Evolutionary conservation across 805 yeast genomes (phyloP).

Genomic region (Kuraishia capsulata): DNA sequence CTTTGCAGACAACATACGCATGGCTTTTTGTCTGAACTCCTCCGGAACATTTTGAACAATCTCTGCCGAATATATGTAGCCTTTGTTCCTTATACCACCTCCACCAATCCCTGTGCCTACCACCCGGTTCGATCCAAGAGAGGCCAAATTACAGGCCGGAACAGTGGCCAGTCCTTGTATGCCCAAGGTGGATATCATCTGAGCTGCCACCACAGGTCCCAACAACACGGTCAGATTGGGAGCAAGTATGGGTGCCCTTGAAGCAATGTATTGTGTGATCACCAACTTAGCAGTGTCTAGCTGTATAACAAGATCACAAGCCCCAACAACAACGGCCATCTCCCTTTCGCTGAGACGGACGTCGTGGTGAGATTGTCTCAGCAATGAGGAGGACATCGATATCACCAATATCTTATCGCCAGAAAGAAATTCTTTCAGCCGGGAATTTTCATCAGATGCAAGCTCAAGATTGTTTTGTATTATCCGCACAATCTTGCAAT

Average conservation of each 20-base stretch:
- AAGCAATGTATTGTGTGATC: slow-evolving; percentile 46
- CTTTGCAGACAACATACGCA: slow-evolving; percentile 75
- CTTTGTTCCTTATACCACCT: slow-evolving; percentile 49
- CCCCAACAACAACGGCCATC: slow-evolving; percentile 26
- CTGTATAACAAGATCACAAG: slow-evolving; percentile 37
- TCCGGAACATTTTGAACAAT: slow-evolving; percentile 51
- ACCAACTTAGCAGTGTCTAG: slow-evolving; percentile 32
- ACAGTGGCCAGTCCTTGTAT: slow-evolving; percentile 52
- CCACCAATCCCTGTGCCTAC: slow-evolving; percentile 30
- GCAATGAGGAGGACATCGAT: slow-evolving; percentile 58
- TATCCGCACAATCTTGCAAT: slow-evolving; percentile 39
- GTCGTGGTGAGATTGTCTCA: background rate
- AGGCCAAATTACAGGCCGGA: slow-evolving; percentile 79
- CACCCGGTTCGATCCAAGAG: slow-evolving; percentile 53
- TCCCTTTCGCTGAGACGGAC: slow-evolving; percentile 18
- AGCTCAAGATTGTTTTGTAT: slow-evolving; percentile 31
- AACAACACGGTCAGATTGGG: slow-evolving; percentile 74
- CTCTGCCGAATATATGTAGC: slow-evolving; percentile 56
- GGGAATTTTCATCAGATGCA: slow-evolving; percentile 15
- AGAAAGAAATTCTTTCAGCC: slow-evolving; percentile 34
- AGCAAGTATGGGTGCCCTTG: slow-evolving; percentile 50
- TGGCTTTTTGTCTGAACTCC: slow-evolving; percentile 54
- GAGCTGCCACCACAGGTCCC: slow-evolving; percentile 67
- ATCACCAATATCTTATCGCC: slow-evolving; percentile 65
- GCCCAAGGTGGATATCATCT: slow-evolving; percentile 66